A percentile compares a stretch with the other conserved stretches of the same genome.
Conservation (phyloP, 257 asterid species). For the Nicotiana knightiana region DNA sequence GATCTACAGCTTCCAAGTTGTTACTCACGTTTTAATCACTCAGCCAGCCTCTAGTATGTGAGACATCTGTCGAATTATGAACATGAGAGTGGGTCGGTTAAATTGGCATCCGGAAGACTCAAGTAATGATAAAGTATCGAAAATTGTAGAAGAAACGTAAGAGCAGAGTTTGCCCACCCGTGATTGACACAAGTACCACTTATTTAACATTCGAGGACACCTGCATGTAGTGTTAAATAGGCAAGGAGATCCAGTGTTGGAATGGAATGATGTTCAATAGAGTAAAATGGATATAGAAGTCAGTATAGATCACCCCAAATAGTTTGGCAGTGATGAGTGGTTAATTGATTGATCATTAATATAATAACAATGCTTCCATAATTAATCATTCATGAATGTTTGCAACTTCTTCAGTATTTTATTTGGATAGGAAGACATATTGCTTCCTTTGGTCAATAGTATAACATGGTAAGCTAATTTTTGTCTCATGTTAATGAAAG, state of each 20-base stretch:
- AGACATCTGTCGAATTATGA: too few species aligned
- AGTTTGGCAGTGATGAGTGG: neutral
- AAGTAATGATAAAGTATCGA: too few species aligned
- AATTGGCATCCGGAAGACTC: too few species aligned
- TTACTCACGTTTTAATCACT: too few species aligned
- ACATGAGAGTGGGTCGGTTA: too few species aligned
- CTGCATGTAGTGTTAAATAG: neutral
- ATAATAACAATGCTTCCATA: neutral
- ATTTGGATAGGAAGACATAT: neutral
- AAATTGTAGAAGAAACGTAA: too few species aligned
- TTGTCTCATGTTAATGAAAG: neutral
- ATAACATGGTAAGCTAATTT: neutral
- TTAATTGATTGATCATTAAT: neutral
- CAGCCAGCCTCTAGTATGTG: neutral
- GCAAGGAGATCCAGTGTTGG: neutral
- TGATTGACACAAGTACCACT: too few species aligned
- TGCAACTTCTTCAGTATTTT: neutral
- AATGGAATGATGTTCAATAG: neutral
- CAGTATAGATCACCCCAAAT: neutral
- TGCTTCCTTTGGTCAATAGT: neutral
- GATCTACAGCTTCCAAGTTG: neutral
- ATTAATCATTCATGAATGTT: neutral
- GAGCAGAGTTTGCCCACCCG: too few species aligned
- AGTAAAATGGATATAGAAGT: neutral
- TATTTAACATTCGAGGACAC: neutral